Base-by-base conservation (phyloP, 2,329 filamentous ascomycete species). In the Pestalotiopsis sp. region DNA sequence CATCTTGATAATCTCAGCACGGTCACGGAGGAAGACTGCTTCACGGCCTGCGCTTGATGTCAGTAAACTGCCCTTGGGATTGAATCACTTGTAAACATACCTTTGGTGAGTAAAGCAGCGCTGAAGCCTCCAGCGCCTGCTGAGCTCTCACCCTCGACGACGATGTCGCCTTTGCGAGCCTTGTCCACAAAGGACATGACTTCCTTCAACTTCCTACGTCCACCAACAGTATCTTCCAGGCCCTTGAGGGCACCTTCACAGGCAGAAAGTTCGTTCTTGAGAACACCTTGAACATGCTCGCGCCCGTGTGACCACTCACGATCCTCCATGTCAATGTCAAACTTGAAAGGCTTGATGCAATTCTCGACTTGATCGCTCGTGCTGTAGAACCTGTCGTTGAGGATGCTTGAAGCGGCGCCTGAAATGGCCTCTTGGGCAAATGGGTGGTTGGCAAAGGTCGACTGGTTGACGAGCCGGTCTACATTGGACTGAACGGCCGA, bases 321-420 rank as follows among this genome's bases (percentile, higher is more conserved):
- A 52, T 95, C 93, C 76, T 97, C 94, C 59, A 99, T 91, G 75
- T 99, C 96, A 69, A 99, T 97, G 71, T 98, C 94, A 74, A 95
- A 98, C 79, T 99, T 99, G 85, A 95, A 99, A 0, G 97, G 96
- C 80, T 99, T 99, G 81, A 99, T 97, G 78, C 95, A 99, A 78
- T 98, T 98, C 80, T 99, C 96, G 1, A 99, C 93, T 81, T 98
- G 96, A 76, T 99, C 97, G 71, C 93, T 96, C 1, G 97, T 99
- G 80, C 95, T 96, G 82, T 98, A 98, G 72, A 97, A 97, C 14
- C 95, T 88, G 76, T 99, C 96, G 72, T 96, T 96, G 13, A 99
- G 83, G 66, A 99, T 98, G 31, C 90, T 92, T 0, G 93, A 92
- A 1, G 94, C 94, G 1, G 96, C 95, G 74, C 98, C 94, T 62